Percentiles rank a stretch among this genome's conserved stretches.
phyloP scores from a whole-genome alignment of 2,329 filamentous ascomycete species.

The Ophiostoma perfectum region DNA sequence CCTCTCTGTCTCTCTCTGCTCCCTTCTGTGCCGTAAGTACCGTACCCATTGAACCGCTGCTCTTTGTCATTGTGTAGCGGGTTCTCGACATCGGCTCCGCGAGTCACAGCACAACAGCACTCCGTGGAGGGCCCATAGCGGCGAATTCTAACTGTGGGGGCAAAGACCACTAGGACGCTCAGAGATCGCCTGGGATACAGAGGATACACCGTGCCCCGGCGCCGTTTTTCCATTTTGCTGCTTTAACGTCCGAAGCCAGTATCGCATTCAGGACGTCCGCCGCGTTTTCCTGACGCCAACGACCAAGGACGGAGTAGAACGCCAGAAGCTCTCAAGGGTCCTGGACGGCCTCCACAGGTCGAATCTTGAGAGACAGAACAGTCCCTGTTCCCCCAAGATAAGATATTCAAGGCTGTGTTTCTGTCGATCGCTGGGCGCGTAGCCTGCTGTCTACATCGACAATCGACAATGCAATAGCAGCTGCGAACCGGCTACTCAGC shows the following conservation, averaged over 20 bases:
- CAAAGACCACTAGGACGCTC: too few species aligned
- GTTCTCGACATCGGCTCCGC: not conserved
- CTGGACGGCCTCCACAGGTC: not conserved
- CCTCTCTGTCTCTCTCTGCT: too few species aligned
- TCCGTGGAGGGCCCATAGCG: not conserved
- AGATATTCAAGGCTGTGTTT: not conserved
- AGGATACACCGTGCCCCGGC: not conserved
- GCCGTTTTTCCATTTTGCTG: conserved; percentile 5
- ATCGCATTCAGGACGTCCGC: not conserved
- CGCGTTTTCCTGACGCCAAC: conserved; percentile 5
- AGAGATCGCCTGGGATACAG: not conserved
- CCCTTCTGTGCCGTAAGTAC: too few species aligned
- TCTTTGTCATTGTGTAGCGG: not conserved
- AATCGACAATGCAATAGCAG: conserved; percentile 5
- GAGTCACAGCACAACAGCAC: not conserved
- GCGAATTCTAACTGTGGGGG: not conserved
- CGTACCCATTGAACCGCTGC: too few species aligned
- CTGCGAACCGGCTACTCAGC: not conserved
- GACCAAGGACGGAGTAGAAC: not conserved
- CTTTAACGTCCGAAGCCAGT: not conserved
- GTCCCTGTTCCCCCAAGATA: not conserved
- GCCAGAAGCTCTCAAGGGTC: conserved; percentile 1
- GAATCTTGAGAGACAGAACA: not conserved
- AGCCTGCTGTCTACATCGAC: not conserved
- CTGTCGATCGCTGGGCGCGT: too few species aligned